phyloP scores from a whole-genome alignment of 2,329 filamentous ascomycete species.

The Zelopaecilomyces penicillatus region DNA sequence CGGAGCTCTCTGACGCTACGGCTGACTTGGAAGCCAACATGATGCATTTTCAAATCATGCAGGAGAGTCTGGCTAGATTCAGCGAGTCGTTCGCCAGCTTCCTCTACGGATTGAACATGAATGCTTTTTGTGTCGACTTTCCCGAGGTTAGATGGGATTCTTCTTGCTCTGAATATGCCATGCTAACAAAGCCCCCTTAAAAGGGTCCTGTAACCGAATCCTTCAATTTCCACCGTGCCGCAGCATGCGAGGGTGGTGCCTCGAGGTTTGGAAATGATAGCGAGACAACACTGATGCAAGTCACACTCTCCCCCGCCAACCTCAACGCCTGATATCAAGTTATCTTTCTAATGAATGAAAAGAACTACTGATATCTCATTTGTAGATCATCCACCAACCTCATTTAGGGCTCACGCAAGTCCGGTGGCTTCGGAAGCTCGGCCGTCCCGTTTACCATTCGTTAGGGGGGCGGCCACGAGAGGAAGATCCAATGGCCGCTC shows the following conservation, averaged over 20 bases:
- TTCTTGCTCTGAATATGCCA: neutral
- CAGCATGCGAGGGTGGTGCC: too few species aligned
- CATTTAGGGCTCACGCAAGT: conserved; percentile 41
- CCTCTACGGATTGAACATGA: conserved; percentile 95
- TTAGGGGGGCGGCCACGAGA: conserved; percentile 31
- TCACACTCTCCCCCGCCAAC: conserved; percentile 9
- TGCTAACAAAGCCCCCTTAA: neutral
- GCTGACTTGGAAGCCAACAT: conserved; percentile 95
- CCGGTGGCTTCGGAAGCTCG: conserved; percentile 34
- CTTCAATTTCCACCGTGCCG: too few species aligned
- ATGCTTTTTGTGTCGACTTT: conserved; percentile 97
- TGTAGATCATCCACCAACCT: conserved; percentile 68
- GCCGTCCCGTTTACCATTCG: conserved; percentile 40
- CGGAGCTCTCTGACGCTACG: conserved; percentile 87
- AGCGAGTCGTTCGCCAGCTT: conserved; percentile 95
- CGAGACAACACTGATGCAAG: conserved; percentile 81
- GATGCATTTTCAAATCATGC: conserved; percentile 87
- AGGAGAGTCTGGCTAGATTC: conserved; percentile 87
- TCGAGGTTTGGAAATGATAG: conserved; percentile 41
- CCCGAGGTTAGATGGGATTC: conserved; percentile 59
- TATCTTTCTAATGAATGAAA: conserved; percentile 10
- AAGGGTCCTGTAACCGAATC: conserved; percentile 79
- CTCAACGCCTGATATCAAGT: too few species aligned
- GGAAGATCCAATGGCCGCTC: conserved; percentile 19
- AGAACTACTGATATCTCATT: conserved; percentile 91